Evolutionary conservation across 2,329 filamentous ascomycete genomes (phyloP).

Genomic region (Gnomoniopsis smithogilvyi): DNA sequence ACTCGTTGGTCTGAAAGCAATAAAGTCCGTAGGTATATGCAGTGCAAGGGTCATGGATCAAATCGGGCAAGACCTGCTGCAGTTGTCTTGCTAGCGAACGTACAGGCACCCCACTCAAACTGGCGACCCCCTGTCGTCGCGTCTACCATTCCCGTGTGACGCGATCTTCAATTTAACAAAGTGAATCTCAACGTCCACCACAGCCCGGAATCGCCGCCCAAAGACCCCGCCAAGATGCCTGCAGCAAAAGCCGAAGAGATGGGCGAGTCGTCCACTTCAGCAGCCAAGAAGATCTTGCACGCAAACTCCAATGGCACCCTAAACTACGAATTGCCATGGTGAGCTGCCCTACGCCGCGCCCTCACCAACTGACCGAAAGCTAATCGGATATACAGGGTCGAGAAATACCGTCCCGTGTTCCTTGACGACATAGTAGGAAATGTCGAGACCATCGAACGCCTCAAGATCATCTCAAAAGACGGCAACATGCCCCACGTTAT

Average conservation of each 20-base stretch:
- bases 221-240: slow-evolving; percentile 36
- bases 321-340: slow-evolving; percentile 80
- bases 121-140: slow-evolving; percentile 11
- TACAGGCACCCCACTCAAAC: slow-evolving; percentile 2
- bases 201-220: not conserved
- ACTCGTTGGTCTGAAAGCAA: no score
- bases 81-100: no score
- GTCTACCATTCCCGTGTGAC: slow-evolving; percentile 11
- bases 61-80: not conserved
- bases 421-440: slow-evolving; percentile 97
- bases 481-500: slow-evolving; percentile 99
- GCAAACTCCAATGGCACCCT: slow-evolving; percentile 46
- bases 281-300: slow-evolving; percentile 53
- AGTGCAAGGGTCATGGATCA: no score
- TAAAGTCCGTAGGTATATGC: no score
- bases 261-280: slow-evolving; percentile 61
- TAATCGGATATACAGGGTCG: slow-evolving; percentile 65
- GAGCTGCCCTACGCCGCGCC: slow-evolving; percentile 23
- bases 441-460: slow-evolving; percentile 91
- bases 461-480: slow-evolving; percentile 98
- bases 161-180: slow-evolving; percentile 15
- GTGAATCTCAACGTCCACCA: not conserved
- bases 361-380: slow-evolving; percentile 19
- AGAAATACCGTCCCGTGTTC: slow-evolving; percentile 94
- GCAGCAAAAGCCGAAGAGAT: slow-evolving; percentile 45